Evolutionary conservation across 1,284 basidiomycete species (phyloP).

Genomic region (Paramarasmius palmivorus): DNA sequence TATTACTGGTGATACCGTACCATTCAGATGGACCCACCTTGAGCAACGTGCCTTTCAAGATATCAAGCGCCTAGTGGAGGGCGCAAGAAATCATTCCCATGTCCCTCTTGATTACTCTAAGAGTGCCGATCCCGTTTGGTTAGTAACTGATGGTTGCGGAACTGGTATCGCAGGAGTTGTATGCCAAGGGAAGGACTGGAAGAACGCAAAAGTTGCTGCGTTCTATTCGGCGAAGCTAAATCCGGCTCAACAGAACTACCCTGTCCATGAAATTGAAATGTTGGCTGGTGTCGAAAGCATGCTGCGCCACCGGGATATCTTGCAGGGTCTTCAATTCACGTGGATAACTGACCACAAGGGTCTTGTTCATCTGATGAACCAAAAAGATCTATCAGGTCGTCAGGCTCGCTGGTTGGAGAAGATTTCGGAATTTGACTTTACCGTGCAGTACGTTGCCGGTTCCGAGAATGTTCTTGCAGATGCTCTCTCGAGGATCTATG

Average conservation of each 20-base stretch:
- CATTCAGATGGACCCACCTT: constrained; percentile 11
- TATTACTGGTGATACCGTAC: constrained; percentile 13
- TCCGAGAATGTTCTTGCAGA: too few relatives aligned
- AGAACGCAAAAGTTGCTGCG: background rate
- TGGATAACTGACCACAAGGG: too few relatives aligned
- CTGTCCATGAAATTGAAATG: background rate
- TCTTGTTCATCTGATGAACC: too few relatives aligned
- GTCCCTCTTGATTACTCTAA: constrained; percentile 18
- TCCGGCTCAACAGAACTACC: background rate
- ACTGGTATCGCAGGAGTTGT: too few relatives aligned
- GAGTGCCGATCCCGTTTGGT: too few relatives aligned
- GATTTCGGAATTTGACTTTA: too few relatives aligned
- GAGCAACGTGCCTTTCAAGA: constrained; percentile 23
- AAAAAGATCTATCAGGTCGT: too few relatives aligned
- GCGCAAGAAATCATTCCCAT: constrained; percentile 6
- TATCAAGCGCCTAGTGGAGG: constrained; percentile 26
- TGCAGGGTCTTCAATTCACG: too few relatives aligned
- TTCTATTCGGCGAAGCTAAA: background rate
- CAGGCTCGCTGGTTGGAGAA: too few relatives aligned
- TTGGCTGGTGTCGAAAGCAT: background rate
- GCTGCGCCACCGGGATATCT: background rate
- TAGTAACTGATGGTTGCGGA: too few relatives aligned
- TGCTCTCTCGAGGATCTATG: too few relatives aligned
- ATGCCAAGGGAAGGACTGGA: background rate
- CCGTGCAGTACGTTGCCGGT: too few relatives aligned